These are phyloP conservation scores for Mallotus nudiflorus DNA, from an alignment of 345 rosid species.

Conservation along the genomic window DNA sequence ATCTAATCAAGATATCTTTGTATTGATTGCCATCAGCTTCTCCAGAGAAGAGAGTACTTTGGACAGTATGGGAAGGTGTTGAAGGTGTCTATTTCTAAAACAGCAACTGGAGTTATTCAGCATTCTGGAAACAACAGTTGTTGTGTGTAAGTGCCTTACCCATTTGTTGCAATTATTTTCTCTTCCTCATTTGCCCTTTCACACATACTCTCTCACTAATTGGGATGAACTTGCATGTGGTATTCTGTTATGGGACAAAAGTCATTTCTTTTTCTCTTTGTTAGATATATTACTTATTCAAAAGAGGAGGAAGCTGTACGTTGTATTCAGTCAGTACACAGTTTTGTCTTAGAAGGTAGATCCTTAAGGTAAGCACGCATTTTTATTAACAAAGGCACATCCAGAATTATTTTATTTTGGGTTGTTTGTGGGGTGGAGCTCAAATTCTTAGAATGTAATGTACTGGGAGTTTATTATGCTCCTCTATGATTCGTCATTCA, in stretches of 20 bases:
- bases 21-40: conserved; percentile 49
- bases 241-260: neutral
- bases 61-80: conserved; percentile 92
- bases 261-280: neutral
- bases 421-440: too few relatives aligned
- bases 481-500: too few relatives aligned
- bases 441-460: too few relatives aligned
- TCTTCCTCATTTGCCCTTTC: too few relatives aligned
- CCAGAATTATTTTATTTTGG: too few relatives aligned
- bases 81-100: conserved; percentile 83
- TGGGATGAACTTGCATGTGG: neutral
- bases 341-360: conserved; percentile 84
- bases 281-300: conserved; percentile 77
- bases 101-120: conserved; percentile 77
- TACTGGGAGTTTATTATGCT: too few relatives aligned
- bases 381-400: neutral
- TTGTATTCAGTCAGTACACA: conserved; percentile 88
- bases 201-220: neutral
- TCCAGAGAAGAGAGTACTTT: conserved; percentile 74
- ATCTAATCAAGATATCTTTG: neutral
- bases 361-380: conserved; percentile 50
- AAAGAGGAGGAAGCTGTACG: conserved; percentile 89
- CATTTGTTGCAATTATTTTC: neutral
- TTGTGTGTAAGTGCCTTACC: conserved; percentile 62
- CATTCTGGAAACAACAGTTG: conserved; percentile 87